A percentile compares a stretch with the other conserved stretches of the same genome.
phyloP scores from a whole-genome alignment of 768 basidiomycete species.

The Cyathus striatus region DNA sequence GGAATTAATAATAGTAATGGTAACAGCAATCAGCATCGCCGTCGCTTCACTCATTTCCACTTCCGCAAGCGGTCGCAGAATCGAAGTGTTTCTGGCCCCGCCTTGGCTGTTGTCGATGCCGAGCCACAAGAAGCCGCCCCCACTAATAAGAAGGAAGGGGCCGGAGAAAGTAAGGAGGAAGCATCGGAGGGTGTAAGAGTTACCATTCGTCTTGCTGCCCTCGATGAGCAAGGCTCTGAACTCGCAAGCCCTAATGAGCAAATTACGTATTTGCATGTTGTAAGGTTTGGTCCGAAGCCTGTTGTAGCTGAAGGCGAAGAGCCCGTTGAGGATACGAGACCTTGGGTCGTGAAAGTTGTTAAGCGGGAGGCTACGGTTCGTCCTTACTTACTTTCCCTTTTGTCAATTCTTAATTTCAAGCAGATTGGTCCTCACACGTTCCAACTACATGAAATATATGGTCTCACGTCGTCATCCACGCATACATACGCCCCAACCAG shows the following conservation, averaged over 20 bases:
- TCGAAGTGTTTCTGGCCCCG: conserved; percentile 65
- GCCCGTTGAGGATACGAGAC: conserved; percentile 54
- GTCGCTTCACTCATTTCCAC: conserved; percentile 63
- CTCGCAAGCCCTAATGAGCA: conserved; percentile 77
- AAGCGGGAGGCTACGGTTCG: conserved; percentile 83
- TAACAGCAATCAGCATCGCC: conserved; percentile 30
- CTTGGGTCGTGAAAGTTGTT: conserved; percentile 92
- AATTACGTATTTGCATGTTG: conserved; percentile 82
- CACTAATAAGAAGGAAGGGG: conserved; percentile 35
- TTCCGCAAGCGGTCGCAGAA: conserved; percentile 56
- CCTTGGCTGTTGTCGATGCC: conserved; percentile 73
- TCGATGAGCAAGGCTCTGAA: conserved; percentile 70
- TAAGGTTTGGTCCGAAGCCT: conserved; percentile 54
- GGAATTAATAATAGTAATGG: no score
- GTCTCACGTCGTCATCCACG: conserved; percentile 61
- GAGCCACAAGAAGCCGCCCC: conserved; percentile 32
- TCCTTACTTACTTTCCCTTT: conserved; percentile 6
- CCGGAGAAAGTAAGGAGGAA: conserved; percentile 46
- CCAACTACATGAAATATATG: conserved; percentile 94
- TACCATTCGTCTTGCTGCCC: conserved; percentile 74
- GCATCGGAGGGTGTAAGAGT: conserved; percentile 65
- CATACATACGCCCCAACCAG: conserved; percentile 15
- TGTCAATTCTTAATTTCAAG: conserved; percentile 1
- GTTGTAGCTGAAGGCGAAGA: conserved; percentile 23
- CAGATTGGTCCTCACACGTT: conserved; percentile 92